These are phyloP conservation scores for Neltuma alba DNA, from an alignment of 306 rosid species.

Conservation along the genomic window DNA sequence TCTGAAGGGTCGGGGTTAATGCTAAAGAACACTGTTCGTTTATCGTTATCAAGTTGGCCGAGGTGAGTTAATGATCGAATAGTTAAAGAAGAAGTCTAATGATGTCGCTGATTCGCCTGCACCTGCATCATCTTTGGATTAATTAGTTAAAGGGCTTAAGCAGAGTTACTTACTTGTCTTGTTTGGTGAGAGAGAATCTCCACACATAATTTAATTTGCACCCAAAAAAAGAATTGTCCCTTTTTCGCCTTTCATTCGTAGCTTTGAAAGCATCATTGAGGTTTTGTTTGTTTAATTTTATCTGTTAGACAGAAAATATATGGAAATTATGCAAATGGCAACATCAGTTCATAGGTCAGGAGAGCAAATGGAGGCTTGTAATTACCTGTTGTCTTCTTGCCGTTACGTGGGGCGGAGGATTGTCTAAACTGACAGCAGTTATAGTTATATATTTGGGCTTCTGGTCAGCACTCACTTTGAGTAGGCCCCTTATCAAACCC, in stretches of 20 bases:
- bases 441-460: background rate
- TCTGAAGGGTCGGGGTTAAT: background rate
- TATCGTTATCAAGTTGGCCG: background rate
- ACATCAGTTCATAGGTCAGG: constrained; percentile 10
- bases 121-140: constrained; percentile 6
- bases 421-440: background rate
- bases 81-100: constrained; percentile 19
- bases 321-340: constrained; percentile 34
- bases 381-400: constrained; percentile 35
- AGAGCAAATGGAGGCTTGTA: constrained; percentile 40
- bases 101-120: constrained; percentile 41
- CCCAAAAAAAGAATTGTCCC: background rate
- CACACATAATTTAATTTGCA: constrained; percentile 26
- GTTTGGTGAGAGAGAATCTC: constrained; percentile 34
- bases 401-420: background rate
- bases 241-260: background rate
- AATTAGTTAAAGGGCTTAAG: constrained; percentile 5
- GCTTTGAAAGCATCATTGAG: constrained; percentile 28
- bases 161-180: constrained; percentile 38
- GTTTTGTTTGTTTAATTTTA: background rate
- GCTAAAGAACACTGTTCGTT: background rate
- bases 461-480: background rate
- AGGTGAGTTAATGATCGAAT: background rate
- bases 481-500: background rate
- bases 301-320: background rate